Conservation (phyloP, 257 asterid species). For the Solanum medicagineum region DNA sequence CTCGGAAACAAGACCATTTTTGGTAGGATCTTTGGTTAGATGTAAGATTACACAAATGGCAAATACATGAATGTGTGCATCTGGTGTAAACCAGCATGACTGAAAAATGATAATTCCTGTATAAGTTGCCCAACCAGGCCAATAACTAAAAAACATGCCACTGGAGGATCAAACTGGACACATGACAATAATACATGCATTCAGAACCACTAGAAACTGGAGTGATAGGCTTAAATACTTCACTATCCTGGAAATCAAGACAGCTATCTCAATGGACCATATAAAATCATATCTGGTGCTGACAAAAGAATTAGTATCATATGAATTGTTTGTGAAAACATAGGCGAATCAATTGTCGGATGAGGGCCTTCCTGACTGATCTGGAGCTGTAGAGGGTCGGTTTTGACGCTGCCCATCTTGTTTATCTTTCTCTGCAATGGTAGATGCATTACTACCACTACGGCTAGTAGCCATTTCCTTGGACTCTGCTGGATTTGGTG, state of each 20-base stretch:
- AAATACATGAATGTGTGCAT: neutral
- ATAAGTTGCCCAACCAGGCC: neutral
- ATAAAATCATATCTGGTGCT: neutral
- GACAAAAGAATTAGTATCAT: neutral
- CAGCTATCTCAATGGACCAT: neutral
- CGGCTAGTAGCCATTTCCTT: conserved; percentile 50
- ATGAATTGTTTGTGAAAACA: neutral
- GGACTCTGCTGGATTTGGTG: conserved; percentile 21
- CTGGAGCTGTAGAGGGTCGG: conserved; percentile 9
- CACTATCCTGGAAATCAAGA: neutral
- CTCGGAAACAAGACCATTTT: neutral
- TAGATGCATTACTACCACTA: conserved; percentile 33
- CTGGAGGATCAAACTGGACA: neutral
- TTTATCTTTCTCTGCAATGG: conserved; percentile 39
- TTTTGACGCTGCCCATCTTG: conserved; percentile 26
- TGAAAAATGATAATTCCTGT: neutral
- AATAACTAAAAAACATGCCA: neutral
- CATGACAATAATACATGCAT: neutral
- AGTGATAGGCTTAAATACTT: neutral
- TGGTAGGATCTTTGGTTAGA: neutral
- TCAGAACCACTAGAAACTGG: neutral
- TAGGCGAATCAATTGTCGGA: neutral
- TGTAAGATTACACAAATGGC: neutral
- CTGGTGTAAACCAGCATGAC: neutral
- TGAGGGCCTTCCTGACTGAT: conserved; percentile 10